phyloP scores from a whole-genome alignment of 345 rosid species.

The Dipteronia sinensis region DNA sequence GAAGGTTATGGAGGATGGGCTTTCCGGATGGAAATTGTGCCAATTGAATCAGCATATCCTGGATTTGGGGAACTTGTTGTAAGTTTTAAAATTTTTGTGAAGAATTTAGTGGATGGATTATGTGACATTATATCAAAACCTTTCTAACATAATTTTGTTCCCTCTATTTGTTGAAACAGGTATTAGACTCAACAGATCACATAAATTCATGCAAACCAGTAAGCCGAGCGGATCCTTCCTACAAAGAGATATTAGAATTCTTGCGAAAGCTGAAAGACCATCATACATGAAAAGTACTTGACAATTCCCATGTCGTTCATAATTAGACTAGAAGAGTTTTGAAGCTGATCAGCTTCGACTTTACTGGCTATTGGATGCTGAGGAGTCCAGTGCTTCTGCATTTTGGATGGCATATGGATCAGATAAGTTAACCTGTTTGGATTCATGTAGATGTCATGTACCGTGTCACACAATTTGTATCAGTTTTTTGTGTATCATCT shows the following conservation, averaged over 20 bases:
- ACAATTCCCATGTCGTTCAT: not conserved
- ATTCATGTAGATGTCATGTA: too few relatives aligned
- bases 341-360: not conserved
- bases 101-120: not conserved
- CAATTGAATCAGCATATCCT: constrained; percentile 96
- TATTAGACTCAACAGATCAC: constrained; percentile 89
- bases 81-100: constrained; percentile 32
- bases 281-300: constrained; percentile 27
- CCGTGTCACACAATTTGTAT: not conserved
- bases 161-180: constrained; percentile 50
- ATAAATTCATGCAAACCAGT: constrained; percentile 97
- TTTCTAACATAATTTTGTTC: not conserved
- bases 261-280: constrained; percentile 62
- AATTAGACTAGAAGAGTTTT: not conserved
- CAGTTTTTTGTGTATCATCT: not conserved
- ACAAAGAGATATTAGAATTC: constrained; percentile 68
- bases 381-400: not conserved
- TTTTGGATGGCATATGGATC: not conserved
- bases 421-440: too few relatives aligned
- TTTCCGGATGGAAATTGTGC: constrained; percentile 88
- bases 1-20: constrained; percentile 99
- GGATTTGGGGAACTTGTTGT: constrained; percentile 97
- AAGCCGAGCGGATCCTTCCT: constrained; percentile 80
- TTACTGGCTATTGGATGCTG: not conserved
- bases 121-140: not conserved